Conservation (phyloP, 768 basidiomycete genomes). For the Podaxis sp. region DNA sequence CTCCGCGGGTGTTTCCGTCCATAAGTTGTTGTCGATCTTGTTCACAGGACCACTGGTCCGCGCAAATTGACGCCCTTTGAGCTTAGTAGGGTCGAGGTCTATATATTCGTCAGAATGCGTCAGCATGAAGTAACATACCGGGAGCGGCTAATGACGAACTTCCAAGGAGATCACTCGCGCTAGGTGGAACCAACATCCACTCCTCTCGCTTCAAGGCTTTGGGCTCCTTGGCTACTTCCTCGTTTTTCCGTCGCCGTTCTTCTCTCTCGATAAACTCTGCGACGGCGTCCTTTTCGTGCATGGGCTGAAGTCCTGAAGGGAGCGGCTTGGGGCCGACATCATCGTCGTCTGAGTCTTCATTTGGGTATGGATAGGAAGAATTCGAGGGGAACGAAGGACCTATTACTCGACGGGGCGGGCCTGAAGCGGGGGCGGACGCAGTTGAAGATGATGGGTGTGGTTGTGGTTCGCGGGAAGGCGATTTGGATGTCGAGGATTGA, state of each 20-base stretch:
- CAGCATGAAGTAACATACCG: background rate
- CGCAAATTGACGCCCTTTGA: conserved; percentile 78
- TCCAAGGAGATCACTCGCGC: conserved; percentile 69
- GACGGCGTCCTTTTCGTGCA: conserved; percentile 57
- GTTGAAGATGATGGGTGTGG: background rate
- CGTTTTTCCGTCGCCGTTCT: conserved; percentile 64
- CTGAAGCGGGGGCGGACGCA: background rate
- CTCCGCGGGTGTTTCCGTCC: conserved; percentile 98
- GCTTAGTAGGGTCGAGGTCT: conserved; percentile 86
- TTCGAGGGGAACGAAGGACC: conserved; percentile 52
- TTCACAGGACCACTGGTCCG: conserved; percentile 35
- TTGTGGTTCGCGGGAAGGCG: background rate
- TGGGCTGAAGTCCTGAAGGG: conserved; percentile 37
- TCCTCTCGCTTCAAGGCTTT: conserved; percentile 83
- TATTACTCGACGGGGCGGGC: conserved; percentile 29
- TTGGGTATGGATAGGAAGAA: conserved; percentile 24
- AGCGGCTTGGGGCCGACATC: conserved; percentile 84
- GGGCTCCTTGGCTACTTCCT: conserved; percentile 63
- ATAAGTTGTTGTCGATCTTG: conserved; percentile 63
- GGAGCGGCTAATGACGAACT: conserved; percentile 43
- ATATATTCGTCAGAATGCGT: background rate
- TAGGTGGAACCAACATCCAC: conserved; percentile 98
- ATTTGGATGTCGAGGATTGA: background rate
- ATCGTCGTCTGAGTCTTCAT: conserved; percentile 64
- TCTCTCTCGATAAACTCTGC: conserved; percentile 83